Evolutionary conservation across 345 rosid genomes (phyloP).

Genomic region (Laguncularia racemosa): DNA sequence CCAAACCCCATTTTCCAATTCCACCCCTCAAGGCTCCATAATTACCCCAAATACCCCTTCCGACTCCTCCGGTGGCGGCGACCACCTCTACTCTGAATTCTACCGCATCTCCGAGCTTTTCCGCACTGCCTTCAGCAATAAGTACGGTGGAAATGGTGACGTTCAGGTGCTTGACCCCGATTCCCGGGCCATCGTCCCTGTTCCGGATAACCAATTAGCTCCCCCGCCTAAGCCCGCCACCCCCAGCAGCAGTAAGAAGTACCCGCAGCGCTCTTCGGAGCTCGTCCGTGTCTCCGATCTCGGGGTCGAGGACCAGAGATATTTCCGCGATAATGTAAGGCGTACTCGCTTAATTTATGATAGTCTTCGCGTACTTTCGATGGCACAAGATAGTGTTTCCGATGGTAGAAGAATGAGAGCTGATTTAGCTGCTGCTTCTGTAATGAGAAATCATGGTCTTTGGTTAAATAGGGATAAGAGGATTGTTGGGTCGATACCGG

Average conservation of each 20-base stretch:
- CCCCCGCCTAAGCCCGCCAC: background rate
- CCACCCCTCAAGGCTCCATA: conserved; percentile 15
- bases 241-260: conserved; percentile 3
- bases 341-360: conserved; percentile 67
- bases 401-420: conserved; percentile 32
- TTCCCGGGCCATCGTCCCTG: conserved; percentile 55
- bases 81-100: conserved; percentile 45
- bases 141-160: conserved; percentile 25
- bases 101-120: conserved; percentile 46
- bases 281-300: conserved; percentile 75
- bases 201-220: conserved; percentile 7
- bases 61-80: conserved; percentile 16
- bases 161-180: conserved; percentile 36
- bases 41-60: conserved; percentile 24
- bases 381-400: conserved; percentile 33
- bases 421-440: conserved; percentile 44
- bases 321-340: conserved; percentile 57
- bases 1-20: conserved; percentile 14
- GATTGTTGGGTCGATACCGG: conserved; percentile 82
- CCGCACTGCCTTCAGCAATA: conserved; percentile 49
- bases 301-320: conserved; percentile 41
- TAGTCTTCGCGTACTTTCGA: conserved; percentile 42
- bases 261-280: conserved; percentile 48
- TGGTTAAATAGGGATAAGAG: conserved; percentile 82
- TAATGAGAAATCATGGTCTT: conserved; percentile 49